Conservation (phyloP, 2,329 filamentous ascomycete species). For the Dactylellina parvicollis region DNA sequence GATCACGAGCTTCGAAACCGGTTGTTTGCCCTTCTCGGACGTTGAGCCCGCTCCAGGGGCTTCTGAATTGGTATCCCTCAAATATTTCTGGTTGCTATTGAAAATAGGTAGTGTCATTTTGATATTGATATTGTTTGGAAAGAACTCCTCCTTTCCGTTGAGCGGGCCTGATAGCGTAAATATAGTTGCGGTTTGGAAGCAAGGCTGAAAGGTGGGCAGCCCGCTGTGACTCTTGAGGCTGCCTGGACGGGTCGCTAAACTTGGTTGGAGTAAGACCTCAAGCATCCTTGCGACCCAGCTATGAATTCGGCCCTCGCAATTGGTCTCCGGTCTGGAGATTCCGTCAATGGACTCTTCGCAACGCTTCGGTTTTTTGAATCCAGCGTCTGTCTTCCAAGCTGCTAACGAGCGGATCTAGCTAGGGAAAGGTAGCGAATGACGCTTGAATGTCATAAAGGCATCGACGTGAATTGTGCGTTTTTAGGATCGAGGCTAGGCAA, state of each 20-base stretch:
- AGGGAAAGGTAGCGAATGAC: neutral
- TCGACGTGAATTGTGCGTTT: neutral
- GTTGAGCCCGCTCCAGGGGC: conserved; percentile 5
- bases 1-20: conserved; percentile 36
- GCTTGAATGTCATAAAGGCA: conserved; percentile 16
- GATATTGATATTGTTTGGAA: conserved; percentile 42
- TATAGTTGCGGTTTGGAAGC: conserved; percentile 36
- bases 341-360: neutral
- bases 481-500: conserved; percentile 34
- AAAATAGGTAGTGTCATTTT: conserved; percentile 43
- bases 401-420: neutral
- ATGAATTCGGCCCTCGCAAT: neutral
- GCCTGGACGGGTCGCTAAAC: conserved; percentile 16
- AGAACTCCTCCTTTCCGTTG: conserved; percentile 19
- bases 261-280: conserved; percentile 38
- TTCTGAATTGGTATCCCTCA: conserved; percentile 17
- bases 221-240: conserved; percentile 18
- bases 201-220: conserved; percentile 27
- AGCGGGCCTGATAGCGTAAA: conserved; percentile 22
- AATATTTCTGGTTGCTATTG: conserved; percentile 1
- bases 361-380: no score
- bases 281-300: conserved; percentile 27
- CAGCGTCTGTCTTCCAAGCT: neutral
- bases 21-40: conserved; percentile 17
- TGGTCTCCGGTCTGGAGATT: neutral